Base-by-base conservation (phyloP, 169 alveolate genomes). In the Plasmodium knowlesi region DNA sequence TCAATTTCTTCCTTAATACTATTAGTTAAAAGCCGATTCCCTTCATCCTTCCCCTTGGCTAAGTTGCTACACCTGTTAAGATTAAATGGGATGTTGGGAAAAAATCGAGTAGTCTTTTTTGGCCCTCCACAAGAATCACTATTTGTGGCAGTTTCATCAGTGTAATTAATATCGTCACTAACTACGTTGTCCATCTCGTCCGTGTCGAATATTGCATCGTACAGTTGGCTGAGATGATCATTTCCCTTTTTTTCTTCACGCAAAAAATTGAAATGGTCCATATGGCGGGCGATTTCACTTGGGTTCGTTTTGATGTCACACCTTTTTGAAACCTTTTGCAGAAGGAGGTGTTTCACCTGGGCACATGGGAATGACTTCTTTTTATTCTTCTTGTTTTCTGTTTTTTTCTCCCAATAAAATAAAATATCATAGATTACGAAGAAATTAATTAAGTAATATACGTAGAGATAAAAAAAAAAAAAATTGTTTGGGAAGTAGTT, bases 1-100 rank as follows among this genome's bases (percentile, higher is more conserved):
- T 89, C 73, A 89, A 89, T 89, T 89, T 89, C 94, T 25, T 89
- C 94, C 22, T 57, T 78, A 79, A 89, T 89, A 34, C 43, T 61
- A 79, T 78, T 57, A 10, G 94, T 78, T 79, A 89, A 70, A 43
- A 74, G 34, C 67, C 46, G 41, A 53, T 89, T 89, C 32, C 54
- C 57, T 61, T 10, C 12, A 1, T 57, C 46, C 70, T 89, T 89
- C 57, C 79, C 34, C 25, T 78, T 86, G 50, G 71, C 41, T n/a
- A 86, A 54, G 71, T 76, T 86, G 67, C n/a, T 83, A 32, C n/a
- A 37, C 79, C 19, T 28, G 25, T 19, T 61, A 37, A 41, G 50
- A 43, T 84, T 70, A n/a, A n/a, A 25, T 70, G 50, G 30, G 19
- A 46, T 25, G 14, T 43, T 46, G 43, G 22, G 78, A 34, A 32